Percentiles rank a stretch among this genome's conserved stretches.
phyloP scores from a whole-genome alignment of 441 rosid genomes.

The Populus trichocarpa region DNA sequence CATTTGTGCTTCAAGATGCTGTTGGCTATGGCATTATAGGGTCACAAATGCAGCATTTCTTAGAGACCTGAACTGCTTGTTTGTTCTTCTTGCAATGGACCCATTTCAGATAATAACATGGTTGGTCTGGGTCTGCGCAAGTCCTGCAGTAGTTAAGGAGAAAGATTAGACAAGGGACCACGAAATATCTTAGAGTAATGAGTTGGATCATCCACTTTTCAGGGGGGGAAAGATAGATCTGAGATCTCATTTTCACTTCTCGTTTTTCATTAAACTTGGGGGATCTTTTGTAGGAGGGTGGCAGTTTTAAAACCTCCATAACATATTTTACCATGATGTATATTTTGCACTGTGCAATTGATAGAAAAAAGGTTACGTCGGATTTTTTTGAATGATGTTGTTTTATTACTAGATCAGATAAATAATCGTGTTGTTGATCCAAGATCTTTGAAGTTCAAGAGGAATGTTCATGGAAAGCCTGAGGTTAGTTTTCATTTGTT shows the following conservation, averaged over 20 bases:
- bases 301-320: neutral
- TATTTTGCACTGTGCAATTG: neutral
- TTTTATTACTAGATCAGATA: conserved; percentile 61
- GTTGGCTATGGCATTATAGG: neutral
- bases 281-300: neutral
- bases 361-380: neutral
- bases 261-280: neutral
- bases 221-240: neutral
- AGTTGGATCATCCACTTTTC: neutral
- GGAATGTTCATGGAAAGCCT: conserved; percentile 85
- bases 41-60: neutral
- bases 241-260: neutral
- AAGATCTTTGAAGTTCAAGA: conserved; percentile 60
- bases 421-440: conserved; percentile 46
- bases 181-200: neutral
- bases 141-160: neutral
- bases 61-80: neutral
- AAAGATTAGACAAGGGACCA: neutral
- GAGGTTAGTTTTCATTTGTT: conserved; percentile 49
- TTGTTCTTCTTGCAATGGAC: neutral
- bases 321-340: too few species aligned
- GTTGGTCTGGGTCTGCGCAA: neutral
- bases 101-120: neutral
- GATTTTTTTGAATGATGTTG: conserved; percentile 18
- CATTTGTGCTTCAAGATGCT: neutral